Conservation (phyloP, 495 filamentous ascomycete species). For the Neurospora hispaniola region DNA sequence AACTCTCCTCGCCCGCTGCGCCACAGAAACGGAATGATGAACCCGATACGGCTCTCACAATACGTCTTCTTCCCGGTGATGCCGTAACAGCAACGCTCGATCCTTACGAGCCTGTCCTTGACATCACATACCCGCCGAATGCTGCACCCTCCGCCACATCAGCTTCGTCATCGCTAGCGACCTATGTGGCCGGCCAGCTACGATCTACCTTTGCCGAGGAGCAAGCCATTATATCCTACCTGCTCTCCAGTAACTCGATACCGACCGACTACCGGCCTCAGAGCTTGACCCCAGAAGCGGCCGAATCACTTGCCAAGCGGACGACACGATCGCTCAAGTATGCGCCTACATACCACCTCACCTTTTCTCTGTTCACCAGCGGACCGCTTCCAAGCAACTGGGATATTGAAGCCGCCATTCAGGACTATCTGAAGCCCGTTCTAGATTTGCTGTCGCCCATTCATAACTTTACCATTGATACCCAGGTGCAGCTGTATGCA, state of each 20-base stretch:
- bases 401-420: slow-evolving; percentile 79
- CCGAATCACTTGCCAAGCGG: slow-evolving; percentile 40
- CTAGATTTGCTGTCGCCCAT: slow-evolving; percentile 67
- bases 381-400: slow-evolving; percentile 69
- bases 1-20: slow-evolving; percentile 39
- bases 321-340: slow-evolving; percentile 81
- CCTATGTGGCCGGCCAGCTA: slow-evolving; percentile 69
- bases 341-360: slow-evolving; percentile 87
- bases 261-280: slow-evolving; percentile 37
- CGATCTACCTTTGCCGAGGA: slow-evolving; percentile 78
- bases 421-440: slow-evolving; percentile 72
- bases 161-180: slow-evolving; percentile 63
- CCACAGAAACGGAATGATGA: slow-evolving; percentile 18
- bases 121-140: slow-evolving; percentile 69
- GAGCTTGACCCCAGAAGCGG: slow-evolving; percentile 28
- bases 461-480: slow-evolving; percentile 94
- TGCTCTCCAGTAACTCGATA: slow-evolving; percentile 53
- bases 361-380: slow-evolving; percentile 88
- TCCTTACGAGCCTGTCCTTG: slow-evolving; percentile 58
- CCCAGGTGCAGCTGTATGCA: slow-evolving; percentile 90
- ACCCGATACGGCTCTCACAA: slow-evolving; percentile 49
- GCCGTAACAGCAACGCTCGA: slow-evolving; percentile 52
- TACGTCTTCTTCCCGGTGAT: slow-evolving; percentile 58
- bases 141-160: slow-evolving; percentile 59
- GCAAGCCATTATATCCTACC: slow-evolving; percentile 74